Conservation (phyloP, 1,284 basidiomycete species). For the Leccinum pallidistipes region DNA sequence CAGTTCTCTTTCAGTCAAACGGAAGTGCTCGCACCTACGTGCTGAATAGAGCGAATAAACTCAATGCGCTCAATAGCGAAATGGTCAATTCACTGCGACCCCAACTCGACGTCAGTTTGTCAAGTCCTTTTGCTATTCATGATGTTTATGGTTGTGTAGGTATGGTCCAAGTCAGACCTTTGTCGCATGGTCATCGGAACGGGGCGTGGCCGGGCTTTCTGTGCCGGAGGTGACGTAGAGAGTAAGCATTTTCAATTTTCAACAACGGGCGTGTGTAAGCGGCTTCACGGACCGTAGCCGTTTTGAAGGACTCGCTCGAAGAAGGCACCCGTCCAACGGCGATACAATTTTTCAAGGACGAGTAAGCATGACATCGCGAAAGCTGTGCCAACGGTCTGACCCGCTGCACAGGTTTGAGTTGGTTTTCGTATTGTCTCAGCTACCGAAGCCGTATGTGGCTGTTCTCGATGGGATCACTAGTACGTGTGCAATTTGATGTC, state of each 20-base stretch:
- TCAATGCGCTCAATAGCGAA: slow-evolving; percentile 83
- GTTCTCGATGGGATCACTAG: slow-evolving; percentile 92
- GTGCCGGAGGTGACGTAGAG: slow-evolving; percentile 93
- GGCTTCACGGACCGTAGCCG: slow-evolving; percentile 43
- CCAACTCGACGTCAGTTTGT: slow-evolving; percentile 65
- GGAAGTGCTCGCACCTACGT: slow-evolving; percentile 66
- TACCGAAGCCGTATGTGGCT: slow-evolving; percentile 86
- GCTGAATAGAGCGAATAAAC: slow-evolving; percentile 81
- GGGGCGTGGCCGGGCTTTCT: slow-evolving; percentile 84
- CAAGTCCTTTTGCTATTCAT: slow-evolving; percentile 5
- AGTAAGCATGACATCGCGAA: slow-evolving; percentile 50
- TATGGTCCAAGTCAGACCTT: slow-evolving; percentile 77
- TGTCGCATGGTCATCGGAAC: slow-evolving; percentile 78
- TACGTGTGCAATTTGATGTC: slow-evolving; percentile 44
- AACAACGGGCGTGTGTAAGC: slow-evolving; percentile 5
- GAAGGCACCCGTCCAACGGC: slow-evolving; percentile 59
- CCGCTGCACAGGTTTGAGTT: slow-evolving; percentile 72
- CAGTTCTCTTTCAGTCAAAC: slow-evolving; percentile 71
- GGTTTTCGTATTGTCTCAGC: slow-evolving; percentile 80
- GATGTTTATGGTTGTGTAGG: slow-evolving; percentile 45
- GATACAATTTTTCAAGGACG: slow-evolving; percentile 86
- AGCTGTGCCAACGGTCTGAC: slow-evolving; percentile 8
- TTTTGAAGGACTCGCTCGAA: slow-evolving; percentile 51
- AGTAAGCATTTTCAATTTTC: slow-evolving; percentile 46
- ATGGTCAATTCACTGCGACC: slow-evolving; percentile 80